Base-by-base conservation (phyloP, 192 early-diverging fungal species). In the Mortierella claussenii region DNA sequence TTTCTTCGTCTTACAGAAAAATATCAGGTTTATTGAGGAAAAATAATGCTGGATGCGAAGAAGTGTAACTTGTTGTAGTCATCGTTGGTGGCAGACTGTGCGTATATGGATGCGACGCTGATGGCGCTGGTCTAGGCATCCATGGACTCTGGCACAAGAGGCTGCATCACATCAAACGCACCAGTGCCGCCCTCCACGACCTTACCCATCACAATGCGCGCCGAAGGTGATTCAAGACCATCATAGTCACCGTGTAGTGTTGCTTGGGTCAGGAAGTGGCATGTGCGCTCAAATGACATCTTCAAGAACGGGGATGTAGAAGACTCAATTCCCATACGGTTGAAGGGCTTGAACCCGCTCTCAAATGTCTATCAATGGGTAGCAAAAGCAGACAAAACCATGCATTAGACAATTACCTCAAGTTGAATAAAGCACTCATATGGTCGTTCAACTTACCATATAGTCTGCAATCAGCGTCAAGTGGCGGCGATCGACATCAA, bases 271-370 rank as follows among this genome's bases (percentile, higher is more conserved):
- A 99, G 84, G 90, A 99, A 98, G 47, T 89, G 86, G 60, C 94
- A 96, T 12, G 98, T 98, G 42, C 94, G 94, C 69, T 99, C 98
- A 79, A 94, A 99, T 71, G 90, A 93, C 98, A 99, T 99, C 84
- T 98, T 95, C 24, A 94, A 85, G 75, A 99, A 97, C 11, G 98
- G 98, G 44, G 91, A 89, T 13, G 95, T 89, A 59, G 94, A 98
- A 13, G 95, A 94, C 47, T 85, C 87, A 79, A 99, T 93, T 63
- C 96, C 95, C 67, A 92, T 93, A 26, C 97, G 91, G 87, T 96
- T 97, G 86, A 98, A 98, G 7, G 98, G 93, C 67, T 98, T 98
- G 88, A 93, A 99, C 2, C 91, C 95, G 59, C 98, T 97, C 84
- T 98, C 98, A 73, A 97, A 98, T 0, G 98, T 99, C 87, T 89